These are phyloP conservation scores for Sporothrix schenckii DNA, from an alignment of 2,329 filamentous ascomycete species.

Conservation along the genomic window DNA sequence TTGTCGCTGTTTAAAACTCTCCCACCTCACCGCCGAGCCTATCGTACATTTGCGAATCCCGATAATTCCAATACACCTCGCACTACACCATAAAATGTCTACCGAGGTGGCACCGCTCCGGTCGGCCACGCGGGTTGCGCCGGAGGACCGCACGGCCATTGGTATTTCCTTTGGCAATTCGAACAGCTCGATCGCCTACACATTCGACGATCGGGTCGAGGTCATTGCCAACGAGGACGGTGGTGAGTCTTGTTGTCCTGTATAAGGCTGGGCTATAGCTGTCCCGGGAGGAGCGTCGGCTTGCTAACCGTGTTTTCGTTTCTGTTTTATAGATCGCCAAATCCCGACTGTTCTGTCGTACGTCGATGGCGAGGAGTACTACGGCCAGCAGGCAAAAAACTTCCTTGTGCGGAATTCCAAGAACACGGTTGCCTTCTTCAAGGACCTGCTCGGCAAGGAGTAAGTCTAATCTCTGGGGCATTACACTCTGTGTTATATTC, in stretches of 20 bases:
- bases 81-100: slow-evolving; percentile 30
- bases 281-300: background rate
- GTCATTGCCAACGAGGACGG: slow-evolving; percentile 99
- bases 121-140: slow-evolving; percentile 43
- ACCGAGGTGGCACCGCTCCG: slow-evolving; percentile 28
- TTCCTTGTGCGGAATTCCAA: slow-evolving; percentile 89
- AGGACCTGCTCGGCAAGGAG: slow-evolving; percentile 94
- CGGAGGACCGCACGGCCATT: slow-evolving; percentile 71
- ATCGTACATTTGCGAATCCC: background rate
- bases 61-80: background rate
- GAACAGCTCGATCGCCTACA: slow-evolving; percentile 95
- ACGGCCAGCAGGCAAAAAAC: slow-evolving; percentile 90
- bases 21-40: background rate
- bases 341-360: slow-evolving; percentile 95
- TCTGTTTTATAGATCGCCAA: slow-evolving; percentile 73
- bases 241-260: slow-evolving; percentile 57
- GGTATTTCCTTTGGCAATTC: slow-evolving; percentile 98
- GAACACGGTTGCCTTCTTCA: slow-evolving; percentile 95
- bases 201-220: slow-evolving; percentile 89
- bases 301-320: background rate
- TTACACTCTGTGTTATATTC: background rate
- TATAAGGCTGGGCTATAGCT: background rate
- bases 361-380: slow-evolving; percentile 93
- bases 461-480: slow-evolving; percentile 49
- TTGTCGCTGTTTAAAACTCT: background rate